Percentiles rank a stretch among this genome's conserved stretches.
phyloP scores from a whole-genome alignment of 306 rosid species.

The Hippophae gyantsensis region DNA sequence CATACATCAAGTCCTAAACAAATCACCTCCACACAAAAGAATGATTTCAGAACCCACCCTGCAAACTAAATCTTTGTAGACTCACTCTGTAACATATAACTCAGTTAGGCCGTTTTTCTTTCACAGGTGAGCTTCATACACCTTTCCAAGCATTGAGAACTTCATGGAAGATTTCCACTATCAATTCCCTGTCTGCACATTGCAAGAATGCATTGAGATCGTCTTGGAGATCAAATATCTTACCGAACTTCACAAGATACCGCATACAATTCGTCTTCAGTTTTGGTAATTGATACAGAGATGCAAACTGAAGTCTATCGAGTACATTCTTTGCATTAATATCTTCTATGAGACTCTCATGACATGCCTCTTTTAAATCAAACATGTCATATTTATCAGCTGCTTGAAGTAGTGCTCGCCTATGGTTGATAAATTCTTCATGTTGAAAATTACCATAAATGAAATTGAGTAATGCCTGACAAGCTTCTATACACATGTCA shows the following conservation, averaged over 20 bases:
- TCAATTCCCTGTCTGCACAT: constrained; percentile 74
- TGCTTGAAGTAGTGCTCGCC: constrained; percentile 72
- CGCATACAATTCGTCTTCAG: constrained; percentile 63
- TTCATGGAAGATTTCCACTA: constrained; percentile 79
- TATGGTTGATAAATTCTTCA: constrained; percentile 63
- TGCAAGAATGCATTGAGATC: constrained; percentile 77
- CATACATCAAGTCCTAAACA: constrained; percentile 23
- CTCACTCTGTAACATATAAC: constrained; percentile 4
- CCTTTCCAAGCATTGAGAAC: constrained; percentile 87
- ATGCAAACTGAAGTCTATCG: constrained; percentile 88
- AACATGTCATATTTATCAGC: constrained; percentile 88
- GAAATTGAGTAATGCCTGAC: constrained; percentile 72
- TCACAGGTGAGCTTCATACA: constrained; percentile 31
- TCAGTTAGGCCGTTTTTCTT: constrained; percentile 8
- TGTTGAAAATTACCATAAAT: constrained; percentile 68
- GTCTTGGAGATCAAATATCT: constrained; percentile 62
- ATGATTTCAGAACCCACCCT: constrained; percentile 40
- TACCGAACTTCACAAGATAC: constrained; percentile 92
- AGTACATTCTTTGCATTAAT: constrained; percentile 84
- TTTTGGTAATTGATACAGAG: constrained; percentile 58
- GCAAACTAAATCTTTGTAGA: constrained; percentile 28
- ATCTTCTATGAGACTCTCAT: constrained; percentile 87
- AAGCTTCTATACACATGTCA: constrained; percentile 79
- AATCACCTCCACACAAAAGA: constrained; percentile 40
- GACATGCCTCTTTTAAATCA: constrained; percentile 77